Evolutionary conservation across 805 yeast genomes (phyloP).

Genomic region (Ogataea pilisensis): DNA sequence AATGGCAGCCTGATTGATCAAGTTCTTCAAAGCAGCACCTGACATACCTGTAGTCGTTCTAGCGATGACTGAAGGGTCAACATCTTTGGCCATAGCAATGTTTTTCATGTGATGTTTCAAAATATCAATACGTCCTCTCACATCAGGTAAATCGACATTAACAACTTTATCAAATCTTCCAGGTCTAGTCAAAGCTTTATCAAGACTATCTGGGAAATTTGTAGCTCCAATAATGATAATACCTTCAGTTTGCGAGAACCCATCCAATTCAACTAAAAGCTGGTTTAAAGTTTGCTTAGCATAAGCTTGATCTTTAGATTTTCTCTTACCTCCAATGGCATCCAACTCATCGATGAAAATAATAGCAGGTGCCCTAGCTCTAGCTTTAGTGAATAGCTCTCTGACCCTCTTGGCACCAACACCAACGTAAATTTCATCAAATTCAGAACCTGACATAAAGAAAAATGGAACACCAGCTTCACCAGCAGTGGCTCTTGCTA

Average conservation of each 20-base stretch:
- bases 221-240: slow-evolving; percentile 97
- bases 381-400: slow-evolving; percentile 87
- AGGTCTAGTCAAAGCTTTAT: slow-evolving; percentile 79
- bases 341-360: slow-evolving; percentile 96
- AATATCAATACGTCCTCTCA: slow-evolving; percentile 93
- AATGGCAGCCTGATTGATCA: slow-evolving; percentile 97
- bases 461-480: slow-evolving; percentile 99
- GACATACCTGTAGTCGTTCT: slow-evolving; percentile 97
- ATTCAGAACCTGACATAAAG: slow-evolving; percentile 98
- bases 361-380: slow-evolving; percentile 94
- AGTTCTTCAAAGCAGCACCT: slow-evolving; percentile 96
- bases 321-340: slow-evolving; percentile 97
- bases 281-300: slow-evolving; percentile 97
- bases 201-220: slow-evolving; percentile 94
- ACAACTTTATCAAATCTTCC: slow-evolving; percentile 94
- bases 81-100: slow-evolving; percentile 79
- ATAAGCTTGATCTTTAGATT: slow-evolving; percentile 96
- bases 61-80: slow-evolving; percentile 86
- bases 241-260: slow-evolving; percentile 87
- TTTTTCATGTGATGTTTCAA: slow-evolving; percentile 87
- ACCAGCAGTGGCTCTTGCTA: slow-evolving; percentile 98
- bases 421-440: slow-evolving; percentile 97
- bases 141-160: slow-evolving; percentile 94
- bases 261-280: slow-evolving; percentile 92
- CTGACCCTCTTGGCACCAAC: slow-evolving; percentile 98